These are phyloP conservation scores for Trichoderma afroharzianum DNA, from an alignment of 2,329 filamentous ascomycete genomes.

Conservation along the genomic window DNA sequence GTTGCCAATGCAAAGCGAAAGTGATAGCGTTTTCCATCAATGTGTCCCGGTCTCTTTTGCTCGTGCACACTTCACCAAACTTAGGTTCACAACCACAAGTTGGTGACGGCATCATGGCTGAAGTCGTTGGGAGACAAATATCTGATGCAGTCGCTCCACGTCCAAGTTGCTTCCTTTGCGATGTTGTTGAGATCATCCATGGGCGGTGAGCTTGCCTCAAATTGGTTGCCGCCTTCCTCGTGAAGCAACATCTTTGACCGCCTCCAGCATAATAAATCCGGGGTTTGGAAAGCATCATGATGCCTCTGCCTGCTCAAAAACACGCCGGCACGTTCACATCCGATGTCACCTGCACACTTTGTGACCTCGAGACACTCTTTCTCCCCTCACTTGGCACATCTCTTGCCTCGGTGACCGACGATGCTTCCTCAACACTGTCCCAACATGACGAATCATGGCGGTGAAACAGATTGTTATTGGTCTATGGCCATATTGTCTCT, in stretches of 20 bases:
- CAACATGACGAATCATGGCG: neutral
- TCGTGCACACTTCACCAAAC: neutral
- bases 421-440: neutral
- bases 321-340: no score
- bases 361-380: neutral
- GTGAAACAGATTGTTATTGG: neutral
- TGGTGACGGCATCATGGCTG: neutral
- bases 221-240: neutral
- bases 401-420: conserved; percentile 1
- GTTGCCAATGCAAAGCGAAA: neutral
- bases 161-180: neutral
- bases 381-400: neutral
- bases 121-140: neutral
- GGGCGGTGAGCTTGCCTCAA: neutral
- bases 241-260: neutral
- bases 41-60: neutral
- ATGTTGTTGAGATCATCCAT: neutral
- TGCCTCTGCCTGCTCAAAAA: neutral
- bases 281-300: neutral
- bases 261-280: neutral
- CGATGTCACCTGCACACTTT: neutral
- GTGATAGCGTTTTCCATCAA: neutral
- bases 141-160: neutral
- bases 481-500: neutral
- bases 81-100: neutral